A percentile compares a stretch with the other conserved stretches of the same genome.
Evolutionary conservation across 129 eudicot species (phyloP).

Genomic region (Artemisia tridentata): DNA sequence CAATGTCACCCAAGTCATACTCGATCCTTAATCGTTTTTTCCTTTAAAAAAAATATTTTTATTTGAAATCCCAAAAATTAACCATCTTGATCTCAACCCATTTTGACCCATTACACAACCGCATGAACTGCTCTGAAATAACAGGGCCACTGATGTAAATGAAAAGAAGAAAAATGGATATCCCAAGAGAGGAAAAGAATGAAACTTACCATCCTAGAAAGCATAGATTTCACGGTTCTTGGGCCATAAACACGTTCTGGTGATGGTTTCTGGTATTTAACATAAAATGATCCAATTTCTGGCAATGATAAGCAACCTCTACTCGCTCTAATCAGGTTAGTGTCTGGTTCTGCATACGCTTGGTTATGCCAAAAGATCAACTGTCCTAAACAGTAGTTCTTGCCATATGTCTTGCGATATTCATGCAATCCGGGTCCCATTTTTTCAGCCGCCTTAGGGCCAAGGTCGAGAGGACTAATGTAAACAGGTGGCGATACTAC

Average conservation of each 20-base stretch:
- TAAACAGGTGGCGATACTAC: constrained; percentile 83
- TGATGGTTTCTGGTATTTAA: constrained; percentile 76
- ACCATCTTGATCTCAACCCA: too few species aligned
- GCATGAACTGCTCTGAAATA: too few species aligned
- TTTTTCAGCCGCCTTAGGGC: constrained; percentile 80
- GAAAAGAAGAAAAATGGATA: not conserved
- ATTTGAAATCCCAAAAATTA: too few species aligned
- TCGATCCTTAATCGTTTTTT: too few species aligned
- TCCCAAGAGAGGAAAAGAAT: not conserved
- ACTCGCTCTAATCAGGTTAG: constrained; percentile 59
- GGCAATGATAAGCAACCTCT: constrained; percentile 93
- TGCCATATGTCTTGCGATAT: constrained; percentile 77
- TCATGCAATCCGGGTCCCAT: constrained; percentile 75
- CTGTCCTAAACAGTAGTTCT: constrained; percentile 93
- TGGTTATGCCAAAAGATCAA: constrained; percentile 91
- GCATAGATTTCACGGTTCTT: constrained; percentile 76
- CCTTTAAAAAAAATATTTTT: too few species aligned
- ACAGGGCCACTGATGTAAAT: not conserved
- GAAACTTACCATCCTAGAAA: constrained; percentile 72
- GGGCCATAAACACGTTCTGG: constrained; percentile 87
- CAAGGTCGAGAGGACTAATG: constrained; percentile 90
- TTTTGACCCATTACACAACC: too few species aligned
- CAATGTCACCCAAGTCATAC: too few species aligned
- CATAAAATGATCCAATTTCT: constrained; percentile 83
- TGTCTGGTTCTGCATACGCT: constrained; percentile 82